phyloP scores from a whole-genome alignment of 2,329 filamentous ascomycete species.

The Paecilomyces variotii region DNA sequence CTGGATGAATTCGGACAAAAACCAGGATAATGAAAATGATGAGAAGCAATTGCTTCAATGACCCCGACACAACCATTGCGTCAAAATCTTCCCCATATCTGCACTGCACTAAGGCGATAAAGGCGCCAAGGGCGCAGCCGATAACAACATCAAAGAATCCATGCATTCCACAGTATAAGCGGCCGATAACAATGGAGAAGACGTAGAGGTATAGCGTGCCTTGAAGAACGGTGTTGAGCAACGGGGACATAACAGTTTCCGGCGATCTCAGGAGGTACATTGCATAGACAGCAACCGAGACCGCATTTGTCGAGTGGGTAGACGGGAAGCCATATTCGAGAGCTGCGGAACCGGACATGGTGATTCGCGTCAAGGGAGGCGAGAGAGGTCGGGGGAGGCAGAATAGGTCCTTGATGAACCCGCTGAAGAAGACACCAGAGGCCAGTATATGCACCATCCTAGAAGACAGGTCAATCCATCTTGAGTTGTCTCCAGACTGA shows the following conservation, averaged over 20 bases:
- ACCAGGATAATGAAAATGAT: slow-evolving; percentile 60
- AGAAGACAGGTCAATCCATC: slow-evolving; percentile 2
- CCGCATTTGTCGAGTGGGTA: slow-evolving; percentile 93
- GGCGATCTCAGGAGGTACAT: slow-evolving; percentile 62
- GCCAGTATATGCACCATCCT: slow-evolving; percentile 64
- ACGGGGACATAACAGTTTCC: slow-evolving; percentile 53
- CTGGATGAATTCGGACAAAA: slow-evolving; percentile 82
- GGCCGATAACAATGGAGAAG: slow-evolving; percentile 78
- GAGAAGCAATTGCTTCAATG: slow-evolving; percentile 56
- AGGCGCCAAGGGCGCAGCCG: slow-evolving; percentile 67
- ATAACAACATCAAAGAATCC: slow-evolving; percentile 86
- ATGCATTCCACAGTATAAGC: slow-evolving; percentile 97
- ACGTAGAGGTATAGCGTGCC: slow-evolving; percentile 73
- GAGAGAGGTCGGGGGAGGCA: slow-evolving; percentile 88
- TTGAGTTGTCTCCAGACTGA: neutral
- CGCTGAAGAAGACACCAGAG: slow-evolving; percentile 74
- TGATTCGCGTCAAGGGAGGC: slow-evolving; percentile 86
- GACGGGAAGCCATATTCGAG: slow-evolving; percentile 97
- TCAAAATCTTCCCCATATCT: slow-evolving; percentile 55
- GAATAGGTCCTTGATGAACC: slow-evolving; percentile 88
- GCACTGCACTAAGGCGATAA: slow-evolving; percentile 51
- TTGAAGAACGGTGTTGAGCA: slow-evolving; percentile 57
- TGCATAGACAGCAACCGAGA: slow-evolving; percentile 83
- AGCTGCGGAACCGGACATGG: slow-evolving; percentile 91
- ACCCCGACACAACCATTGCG: slow-evolving; percentile 58